phyloP scores from a whole-genome alignment of 371 early-diverging fungal species.

The Synchytrium microbalum region DNA sequence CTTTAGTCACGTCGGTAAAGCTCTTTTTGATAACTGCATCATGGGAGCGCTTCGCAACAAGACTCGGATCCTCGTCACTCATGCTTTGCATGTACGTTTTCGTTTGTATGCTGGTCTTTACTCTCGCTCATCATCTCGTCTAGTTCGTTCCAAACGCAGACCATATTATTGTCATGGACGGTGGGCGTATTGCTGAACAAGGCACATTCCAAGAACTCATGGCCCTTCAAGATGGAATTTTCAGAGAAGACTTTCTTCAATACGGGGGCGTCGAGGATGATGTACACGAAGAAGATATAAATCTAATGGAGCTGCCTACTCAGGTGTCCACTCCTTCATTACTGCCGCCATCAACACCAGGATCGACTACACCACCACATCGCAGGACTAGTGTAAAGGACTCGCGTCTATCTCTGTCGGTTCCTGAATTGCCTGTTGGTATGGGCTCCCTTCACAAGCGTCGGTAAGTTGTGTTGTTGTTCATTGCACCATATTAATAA shows the following conservation, averaged over 20 bases:
- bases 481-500: no score
- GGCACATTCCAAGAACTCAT: conserved; percentile 31
- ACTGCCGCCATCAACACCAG: conserved; percentile 3
- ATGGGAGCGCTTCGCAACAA: conserved; percentile 20
- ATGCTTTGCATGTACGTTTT: conserved; percentile 31
- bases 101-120: neutral
- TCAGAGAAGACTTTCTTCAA: conserved; percentile 20
- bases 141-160: conserved; percentile 33
- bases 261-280: conserved; percentile 19
- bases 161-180: conserved; percentile 26
- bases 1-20: conserved; percentile 34
- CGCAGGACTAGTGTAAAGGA: no score
- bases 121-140: conserved; percentile 7
- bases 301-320: conserved; percentile 5
- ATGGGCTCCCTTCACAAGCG: conserved; percentile 7
- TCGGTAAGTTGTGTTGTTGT: conserved; percentile 16
- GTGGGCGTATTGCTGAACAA: conserved; percentile 24
- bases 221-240: no score
- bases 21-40: conserved; percentile 20
- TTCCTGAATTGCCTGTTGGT: no score
- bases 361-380: conserved; percentile 11
- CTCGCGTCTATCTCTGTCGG: no score
- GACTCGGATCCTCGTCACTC: no score
- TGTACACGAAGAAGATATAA: conserved; percentile 9
- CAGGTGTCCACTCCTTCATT: neutral